These are phyloP conservation scores for Huntiella abstrusa DNA, from an alignment of 2,329 filamentous ascomycete genomes.

Conservation along the genomic window DNA sequence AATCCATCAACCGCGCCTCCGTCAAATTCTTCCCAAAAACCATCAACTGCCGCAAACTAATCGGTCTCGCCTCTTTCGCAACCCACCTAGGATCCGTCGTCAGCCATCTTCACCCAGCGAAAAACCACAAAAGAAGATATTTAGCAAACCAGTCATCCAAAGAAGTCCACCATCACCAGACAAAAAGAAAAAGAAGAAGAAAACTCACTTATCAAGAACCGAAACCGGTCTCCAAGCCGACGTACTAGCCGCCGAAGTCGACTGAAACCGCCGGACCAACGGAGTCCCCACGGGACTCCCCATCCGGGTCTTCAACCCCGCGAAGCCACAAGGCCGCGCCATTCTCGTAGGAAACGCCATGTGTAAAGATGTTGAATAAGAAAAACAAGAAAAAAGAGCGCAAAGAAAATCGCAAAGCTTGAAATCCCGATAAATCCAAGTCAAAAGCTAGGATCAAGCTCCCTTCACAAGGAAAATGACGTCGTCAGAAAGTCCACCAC, in stretches of 20 bases:
- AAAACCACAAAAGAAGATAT: neutral
- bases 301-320: no score
- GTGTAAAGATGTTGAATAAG: no score
- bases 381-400: no score
- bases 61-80: conserved; percentile 77
- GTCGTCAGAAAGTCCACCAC: no score
- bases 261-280: conserved; percentile 3
- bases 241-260: conserved; percentile 13
- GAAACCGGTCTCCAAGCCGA: conserved; percentile 43
- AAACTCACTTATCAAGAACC: conserved; percentile 42
- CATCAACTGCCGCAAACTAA: conserved; percentile 87
- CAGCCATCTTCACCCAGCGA: conserved; percentile 11
- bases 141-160: neutral
- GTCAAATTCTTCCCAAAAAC: conserved; percentile 91
- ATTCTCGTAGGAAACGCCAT: no score
- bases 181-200: no score
- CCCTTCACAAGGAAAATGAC: no score
- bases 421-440: no score
- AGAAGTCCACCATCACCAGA: neutral
- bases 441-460: no score
- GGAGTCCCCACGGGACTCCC: no score
- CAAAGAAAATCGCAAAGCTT: no score
- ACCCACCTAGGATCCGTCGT: conserved; percentile 52
- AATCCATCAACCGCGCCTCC: conserved; percentile 73
- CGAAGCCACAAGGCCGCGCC: no score